These are phyloP conservation scores for Rhodotorula sp. DNA, from an alignment of 1,284 basidiomycete genomes.

Conservation along the genomic window DNA sequence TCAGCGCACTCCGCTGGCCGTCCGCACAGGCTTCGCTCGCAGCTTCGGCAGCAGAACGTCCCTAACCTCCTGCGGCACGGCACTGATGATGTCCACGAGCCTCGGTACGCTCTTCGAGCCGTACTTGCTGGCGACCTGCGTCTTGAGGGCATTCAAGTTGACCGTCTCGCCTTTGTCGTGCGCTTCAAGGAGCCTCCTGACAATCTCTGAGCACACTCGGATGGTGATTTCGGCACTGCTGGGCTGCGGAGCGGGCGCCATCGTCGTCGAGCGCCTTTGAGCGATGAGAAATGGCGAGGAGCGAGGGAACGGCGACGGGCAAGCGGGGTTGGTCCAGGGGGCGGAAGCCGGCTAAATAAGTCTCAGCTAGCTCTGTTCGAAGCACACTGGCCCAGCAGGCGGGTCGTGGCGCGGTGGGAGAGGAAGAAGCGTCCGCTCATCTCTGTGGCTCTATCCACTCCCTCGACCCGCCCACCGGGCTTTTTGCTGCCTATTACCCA, in stretches of 20 bases:
- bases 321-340: not conserved
- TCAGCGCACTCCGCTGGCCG: constrained; percentile 81
- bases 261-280: too few relatives aligned
- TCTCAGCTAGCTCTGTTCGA: not conserved
- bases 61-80: constrained; percentile 96
- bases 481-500: not conserved
- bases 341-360: too few relatives aligned
- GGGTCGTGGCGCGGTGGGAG: not conserved
- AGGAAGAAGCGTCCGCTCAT: not conserved
- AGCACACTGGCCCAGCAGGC: not conserved
- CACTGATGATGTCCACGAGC: constrained; percentile 96
- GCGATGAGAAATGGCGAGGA: not conserved
- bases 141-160: constrained; percentile 83
- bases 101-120: constrained; percentile 82
- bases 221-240: constrained; percentile 73
- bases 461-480: not conserved
- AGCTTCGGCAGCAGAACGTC: constrained; percentile 85
- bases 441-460: not conserved
- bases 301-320: not conserved
- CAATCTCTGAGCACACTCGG: constrained; percentile 90
- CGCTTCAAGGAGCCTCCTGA: constrained; percentile 85
- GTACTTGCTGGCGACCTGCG: constrained; percentile 85
- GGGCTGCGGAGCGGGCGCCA: not conserved
- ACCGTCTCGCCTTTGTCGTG: constrained; percentile 67
- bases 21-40: constrained; percentile 90